A percentile compares a stretch with the other conserved stretches of the same genome.
phyloP scores from a whole-genome alignment of 495 filamentous ascomycete genomes.

The Filosporella fistucella region DNA sequence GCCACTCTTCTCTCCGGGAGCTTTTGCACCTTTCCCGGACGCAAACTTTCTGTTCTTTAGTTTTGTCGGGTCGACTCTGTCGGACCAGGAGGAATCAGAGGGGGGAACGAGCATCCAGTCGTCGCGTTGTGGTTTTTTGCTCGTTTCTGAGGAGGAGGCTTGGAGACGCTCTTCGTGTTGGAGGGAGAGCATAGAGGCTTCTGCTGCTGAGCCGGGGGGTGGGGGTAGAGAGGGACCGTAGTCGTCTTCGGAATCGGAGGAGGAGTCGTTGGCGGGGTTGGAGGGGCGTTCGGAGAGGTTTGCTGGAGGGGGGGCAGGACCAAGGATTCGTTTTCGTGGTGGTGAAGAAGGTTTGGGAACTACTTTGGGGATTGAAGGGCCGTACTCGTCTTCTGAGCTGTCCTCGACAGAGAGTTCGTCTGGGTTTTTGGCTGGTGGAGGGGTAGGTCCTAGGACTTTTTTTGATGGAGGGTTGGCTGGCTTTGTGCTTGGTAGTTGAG shows the following conservation, averaged over 20 bases:
- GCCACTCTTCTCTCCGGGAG: conserved; percentile 31
- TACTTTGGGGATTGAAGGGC: conserved; percentile 10
- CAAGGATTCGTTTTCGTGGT: conserved; percentile 36
- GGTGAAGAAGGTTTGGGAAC: neutral
- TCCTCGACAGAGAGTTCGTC: conserved; percentile 15
- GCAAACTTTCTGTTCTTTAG: conserved; percentile 81
- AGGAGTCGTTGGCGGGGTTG: conserved; percentile 25
- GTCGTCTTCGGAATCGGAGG: conserved; percentile 33
- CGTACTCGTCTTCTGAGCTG: conserved; percentile 20
- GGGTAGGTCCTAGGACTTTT: conserved; percentile 39
- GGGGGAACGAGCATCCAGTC: conserved; percentile 95
- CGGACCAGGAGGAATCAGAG: conserved; percentile 51
- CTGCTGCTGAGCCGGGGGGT: conserved; percentile 29
- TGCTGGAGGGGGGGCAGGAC: conserved; percentile 50
- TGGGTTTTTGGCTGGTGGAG: conserved; percentile 28
- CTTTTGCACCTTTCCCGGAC: conserved; percentile 58
- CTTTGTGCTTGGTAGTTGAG: conserved; percentile 7
- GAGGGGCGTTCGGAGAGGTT: conserved; percentile 31
- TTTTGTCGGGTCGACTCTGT: conserved; percentile 79
- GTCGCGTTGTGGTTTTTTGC: conserved; percentile 59
- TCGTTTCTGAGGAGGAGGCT: conserved; percentile 24
- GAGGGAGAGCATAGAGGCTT: conserved; percentile 1
- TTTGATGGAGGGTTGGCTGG: conserved; percentile 16
- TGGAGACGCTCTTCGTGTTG: conserved; percentile 7
- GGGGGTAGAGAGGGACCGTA: conserved; percentile 82